These are phyloP conservation scores for Limonium bicolor DNA, from an alignment of 148 eudicot species.

Conservation along the genomic window DNA sequence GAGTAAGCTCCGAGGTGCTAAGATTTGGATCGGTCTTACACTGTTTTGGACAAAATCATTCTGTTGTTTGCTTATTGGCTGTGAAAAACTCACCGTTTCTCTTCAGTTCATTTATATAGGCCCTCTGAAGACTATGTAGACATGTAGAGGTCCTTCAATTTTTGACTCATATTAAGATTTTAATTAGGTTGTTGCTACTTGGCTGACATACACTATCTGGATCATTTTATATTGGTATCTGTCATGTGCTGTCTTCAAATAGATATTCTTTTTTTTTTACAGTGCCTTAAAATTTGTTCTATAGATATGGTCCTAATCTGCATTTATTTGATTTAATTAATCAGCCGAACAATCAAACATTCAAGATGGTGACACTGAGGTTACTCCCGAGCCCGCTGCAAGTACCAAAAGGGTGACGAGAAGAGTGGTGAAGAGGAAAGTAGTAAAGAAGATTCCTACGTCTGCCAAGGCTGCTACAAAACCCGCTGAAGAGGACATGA, in stretches of 20 bases:
- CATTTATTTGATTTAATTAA: not conserved
- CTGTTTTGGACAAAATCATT: no score
- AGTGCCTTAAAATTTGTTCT: no score
- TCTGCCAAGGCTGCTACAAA: constrained; percentile 26
- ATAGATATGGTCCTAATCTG: not conserved
- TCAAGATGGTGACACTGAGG: constrained; percentile 15
- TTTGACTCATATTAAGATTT: no score
- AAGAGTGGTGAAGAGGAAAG: constrained; percentile 31
- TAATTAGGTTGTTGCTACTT: no score
- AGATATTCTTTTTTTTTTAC: not conserved
- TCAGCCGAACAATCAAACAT: constrained; percentile 28
- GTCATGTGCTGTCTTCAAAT: not conserved
- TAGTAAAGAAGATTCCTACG: constrained; percentile 25
- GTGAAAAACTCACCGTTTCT: no score
- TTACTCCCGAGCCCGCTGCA: constrained; percentile 10
- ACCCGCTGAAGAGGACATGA: constrained; percentile 12
- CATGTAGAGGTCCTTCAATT: no score
- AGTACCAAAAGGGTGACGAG: constrained; percentile 25
- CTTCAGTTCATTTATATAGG: no score
- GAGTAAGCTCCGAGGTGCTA: no score
- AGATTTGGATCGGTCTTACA: no score
- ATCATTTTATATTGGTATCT: not conserved
- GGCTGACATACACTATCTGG: not conserved
- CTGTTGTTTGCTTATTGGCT: no score
- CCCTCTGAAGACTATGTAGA: no score